Conservation (phyloP, 202 grass and related monocot genomes). For the Brachypodium distachyon region DNA sequence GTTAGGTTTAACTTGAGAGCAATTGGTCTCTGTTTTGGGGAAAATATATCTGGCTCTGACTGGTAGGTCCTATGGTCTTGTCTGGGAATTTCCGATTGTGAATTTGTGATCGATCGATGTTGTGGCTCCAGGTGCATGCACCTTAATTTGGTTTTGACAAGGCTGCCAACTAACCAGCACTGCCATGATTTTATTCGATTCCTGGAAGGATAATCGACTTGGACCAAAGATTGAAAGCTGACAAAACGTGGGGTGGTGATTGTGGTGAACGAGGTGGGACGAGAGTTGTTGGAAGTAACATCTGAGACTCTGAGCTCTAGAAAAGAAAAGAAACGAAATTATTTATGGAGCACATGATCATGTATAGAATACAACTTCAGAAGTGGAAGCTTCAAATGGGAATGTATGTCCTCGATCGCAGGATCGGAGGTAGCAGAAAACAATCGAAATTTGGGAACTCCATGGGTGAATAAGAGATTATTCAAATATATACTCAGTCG, state of each 20-base stretch:
- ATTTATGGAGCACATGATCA: too few relatives aligned
- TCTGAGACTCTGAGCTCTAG: too few relatives aligned
- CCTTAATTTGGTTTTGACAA: conserved; percentile 22
- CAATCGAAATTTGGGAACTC: too few relatives aligned
- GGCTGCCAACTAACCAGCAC: neutral
- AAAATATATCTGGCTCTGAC: neutral
- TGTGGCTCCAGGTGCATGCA: conserved; percentile 31
- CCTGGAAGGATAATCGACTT: neutral
- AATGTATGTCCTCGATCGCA: too few relatives aligned
- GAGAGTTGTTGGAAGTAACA: too few relatives aligned
- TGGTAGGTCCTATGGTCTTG: neutral
- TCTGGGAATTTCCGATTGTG: neutral
- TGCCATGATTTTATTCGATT: conserved; percentile 16
- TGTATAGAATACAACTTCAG: too few relatives aligned
- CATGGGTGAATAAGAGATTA: too few relatives aligned
- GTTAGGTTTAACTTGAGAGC: neutral
- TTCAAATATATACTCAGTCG: too few relatives aligned
- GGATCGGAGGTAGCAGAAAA: too few relatives aligned
- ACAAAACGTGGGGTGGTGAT: neutral
- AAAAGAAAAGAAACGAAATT: too few relatives aligned
- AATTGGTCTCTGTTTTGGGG: neutral
- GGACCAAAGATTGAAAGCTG: neutral
- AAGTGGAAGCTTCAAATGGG: too few relatives aligned
- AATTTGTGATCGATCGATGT: neutral
- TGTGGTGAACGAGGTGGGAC: too few relatives aligned